Base-by-base conservation (phyloP, 2,329 filamentous ascomycete genomes). In the Alternaria ethzedia region DNA sequence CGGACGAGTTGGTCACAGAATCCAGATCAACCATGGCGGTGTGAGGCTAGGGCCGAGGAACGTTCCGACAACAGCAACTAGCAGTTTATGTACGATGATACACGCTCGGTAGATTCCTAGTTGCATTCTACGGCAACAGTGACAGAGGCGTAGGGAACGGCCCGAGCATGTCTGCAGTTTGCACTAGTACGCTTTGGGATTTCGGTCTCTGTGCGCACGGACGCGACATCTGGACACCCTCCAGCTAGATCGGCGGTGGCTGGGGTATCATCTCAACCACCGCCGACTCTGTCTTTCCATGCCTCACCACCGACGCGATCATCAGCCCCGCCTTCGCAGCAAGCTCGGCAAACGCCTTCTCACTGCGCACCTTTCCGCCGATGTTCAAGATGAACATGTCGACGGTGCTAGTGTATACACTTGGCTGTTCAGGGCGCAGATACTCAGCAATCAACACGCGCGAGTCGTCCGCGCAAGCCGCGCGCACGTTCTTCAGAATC, bases 351-450 rank as follows among this genome's bases (percentile, higher is more conserved):
- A 54, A 59, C 23, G 47, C 49, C 17, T 63, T 55, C 11, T 63
- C 47, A 47, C 47, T 63, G 23, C 60, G 60, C 56, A 54, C 50
- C 56, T 63, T 63, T 12, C 60, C 60, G 47, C 56, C 60, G 36
- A 63, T 54, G 49, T 63, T 63, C 13, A 63, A 12, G 21, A 59
- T 63, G 56, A 63, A 63, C 47, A 63, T 54, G 20, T 63, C 56
- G 44, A 63, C 50, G 4, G 56, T 55, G 44, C 60, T 54, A 15
- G 49, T 54, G 28, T 59, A 43, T 11, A 63, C 56, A 41, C 47
- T 54, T 3, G 60, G 55, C 28, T 63, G 28, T 44, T 59, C 49
- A 17, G 56, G 56, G 12, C 36, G 43, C 41, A 63, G 17, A 28
- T 63, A 54, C 44, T 63, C 60, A 11, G 60, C 56, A 28, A 63